Base-by-base conservation (phyloP, 305 asterid species). In the Euphrasia arctica region DNA sequence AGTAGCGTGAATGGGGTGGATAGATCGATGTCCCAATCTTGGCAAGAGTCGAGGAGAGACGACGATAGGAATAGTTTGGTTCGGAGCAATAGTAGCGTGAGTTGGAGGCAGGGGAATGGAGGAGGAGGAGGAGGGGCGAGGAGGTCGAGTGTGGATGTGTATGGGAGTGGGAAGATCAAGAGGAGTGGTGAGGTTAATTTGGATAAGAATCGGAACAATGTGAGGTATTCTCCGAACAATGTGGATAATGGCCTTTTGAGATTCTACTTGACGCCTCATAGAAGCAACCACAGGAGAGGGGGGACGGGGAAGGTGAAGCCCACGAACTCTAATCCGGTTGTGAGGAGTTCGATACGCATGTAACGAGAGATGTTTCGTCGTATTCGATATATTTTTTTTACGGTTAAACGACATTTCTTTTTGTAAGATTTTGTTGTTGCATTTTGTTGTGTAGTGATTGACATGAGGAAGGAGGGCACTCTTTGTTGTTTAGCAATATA, bases 31-130 rank as follows among this genome's bases (percentile, higher is more conserved):
- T 93, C 97, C 0, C 94, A 82, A 59, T 81, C 98, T 29, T 92
- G 98, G 65, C 34, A 28, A 54, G 58, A 54, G 27, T 54, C 5
- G 14, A 54, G 59, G 39, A 28, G 36, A 25, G 59, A 27, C 3
- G 36, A 52, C 1, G 3, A 52, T 52, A 22, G 27, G 9, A 52
- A 18, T 70, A 80, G 66, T 25, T 75, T 82, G 74, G 70, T 83
- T 22, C 67, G 97, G 66, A 93, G 95, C 79, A 86, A 82, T 54
- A 92, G 98, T 54, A 88, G 90, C 64, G 94, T 90, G 65, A 88
- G 95, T 76, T 86, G 96, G 90, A 86, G 99, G 74, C 79, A 82
- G 8, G 81, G 80, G 0, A 78, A 72, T 78, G 72, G 9, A 39
- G 45, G 10, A 0, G 43, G 36, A 62, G 83, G 45, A 76, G 90